phyloP scores from a whole-genome alignment of 768 basidiomycete species.

The Kwoniella dejecticola region DNA sequence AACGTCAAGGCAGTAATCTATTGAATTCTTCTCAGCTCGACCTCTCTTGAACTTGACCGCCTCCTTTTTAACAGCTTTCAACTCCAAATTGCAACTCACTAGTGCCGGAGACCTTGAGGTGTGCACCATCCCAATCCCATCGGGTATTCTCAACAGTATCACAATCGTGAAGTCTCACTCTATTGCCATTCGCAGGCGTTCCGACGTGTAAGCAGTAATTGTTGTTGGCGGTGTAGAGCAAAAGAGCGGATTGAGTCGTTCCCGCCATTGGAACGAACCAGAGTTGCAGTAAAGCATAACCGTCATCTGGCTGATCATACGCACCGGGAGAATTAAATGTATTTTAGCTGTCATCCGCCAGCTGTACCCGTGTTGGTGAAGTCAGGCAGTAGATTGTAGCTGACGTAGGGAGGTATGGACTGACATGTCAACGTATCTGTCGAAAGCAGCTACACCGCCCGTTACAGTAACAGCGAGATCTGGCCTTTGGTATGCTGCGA shows the following conservation, averaged over 20 bases:
- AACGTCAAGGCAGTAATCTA: constrained; percentile 8
- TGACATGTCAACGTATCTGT: constrained; percentile 13
- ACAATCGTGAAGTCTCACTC: background rate
- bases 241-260: background rate
- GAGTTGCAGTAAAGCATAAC: constrained; percentile 1
- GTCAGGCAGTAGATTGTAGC: background rate
- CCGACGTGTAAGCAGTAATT: constrained; percentile 22
- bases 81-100: constrained; percentile 1
- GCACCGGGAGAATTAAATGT: too few relatives aligned
- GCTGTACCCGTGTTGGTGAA: too few relatives aligned
- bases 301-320: background rate
- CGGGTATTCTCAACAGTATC: background rate
- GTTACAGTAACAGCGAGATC: constrained; percentile 19
- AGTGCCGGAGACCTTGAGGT: background rate
- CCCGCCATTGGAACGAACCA: background rate
- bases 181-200: constrained; percentile 3
- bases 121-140: constrained; percentile 10
- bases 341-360: too few relatives aligned
- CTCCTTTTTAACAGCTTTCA: background rate
- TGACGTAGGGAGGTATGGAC: background rate
- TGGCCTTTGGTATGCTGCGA: constrained; percentile 2
- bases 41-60: background rate
- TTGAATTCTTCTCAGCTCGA: background rate
- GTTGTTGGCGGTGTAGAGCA: constrained; percentile 10
- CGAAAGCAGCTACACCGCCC: constrained; percentile 16